phyloP scores from a whole-genome alignment of 2,329 filamentous ascomycete species.

The Aureobasidium sp. region DNA sequence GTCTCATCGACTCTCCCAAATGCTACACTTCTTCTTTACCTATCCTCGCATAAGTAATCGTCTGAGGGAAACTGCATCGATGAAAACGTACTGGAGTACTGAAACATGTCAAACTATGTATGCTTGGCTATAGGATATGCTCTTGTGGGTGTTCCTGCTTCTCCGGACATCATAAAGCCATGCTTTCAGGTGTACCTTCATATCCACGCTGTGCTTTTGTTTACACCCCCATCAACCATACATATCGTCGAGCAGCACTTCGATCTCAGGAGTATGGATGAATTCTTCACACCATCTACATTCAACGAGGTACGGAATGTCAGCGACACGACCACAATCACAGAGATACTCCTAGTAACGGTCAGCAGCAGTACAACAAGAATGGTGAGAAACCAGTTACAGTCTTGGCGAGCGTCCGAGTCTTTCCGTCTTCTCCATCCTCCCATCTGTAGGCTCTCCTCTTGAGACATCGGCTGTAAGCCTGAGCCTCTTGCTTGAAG shows the following conservation, averaged over 20 bases:
- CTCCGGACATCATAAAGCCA: no score
- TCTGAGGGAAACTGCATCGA: no score
- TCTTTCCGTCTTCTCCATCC: neutral
- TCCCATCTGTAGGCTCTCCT: neutral
- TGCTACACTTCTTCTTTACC: neutral
- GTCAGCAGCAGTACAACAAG: neutral
- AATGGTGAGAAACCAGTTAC: neutral
- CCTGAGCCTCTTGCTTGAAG: neutral
- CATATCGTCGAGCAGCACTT: neutral
- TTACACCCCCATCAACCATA: no score
- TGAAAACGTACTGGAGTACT: no score
- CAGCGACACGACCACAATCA: slow-evolving; percentile 2
- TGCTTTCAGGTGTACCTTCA: neutral
- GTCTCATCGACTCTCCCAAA: neutral
- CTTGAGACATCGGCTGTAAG: slow-evolving; percentile 31
- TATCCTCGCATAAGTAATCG: no score
- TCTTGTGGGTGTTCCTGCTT: no score
- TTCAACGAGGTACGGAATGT: neutral
- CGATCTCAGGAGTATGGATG: slow-evolving; percentile 34
- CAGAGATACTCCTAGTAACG: neutral
- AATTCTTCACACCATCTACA: neutral
- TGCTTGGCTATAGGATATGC: no score
- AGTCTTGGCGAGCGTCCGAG: neutral
- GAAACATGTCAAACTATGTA: no score
- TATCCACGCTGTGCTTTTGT: no score